Conservation (phyloP, 2,329 filamentous ascomycete genomes). For the Botrytis galanthina region DNA sequence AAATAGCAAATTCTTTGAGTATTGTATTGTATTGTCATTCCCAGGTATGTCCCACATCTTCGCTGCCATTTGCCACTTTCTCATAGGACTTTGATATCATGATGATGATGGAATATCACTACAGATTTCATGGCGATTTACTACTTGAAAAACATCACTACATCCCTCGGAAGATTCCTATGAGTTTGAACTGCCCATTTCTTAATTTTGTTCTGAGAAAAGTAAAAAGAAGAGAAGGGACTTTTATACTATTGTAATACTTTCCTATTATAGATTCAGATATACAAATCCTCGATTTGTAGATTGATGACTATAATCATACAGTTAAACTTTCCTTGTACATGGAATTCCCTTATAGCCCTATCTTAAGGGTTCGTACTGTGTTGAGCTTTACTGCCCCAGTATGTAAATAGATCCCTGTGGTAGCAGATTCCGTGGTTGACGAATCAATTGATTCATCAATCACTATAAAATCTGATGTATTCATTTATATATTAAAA, state of each 20-base stretch:
- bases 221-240: neutral
- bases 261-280: neutral
- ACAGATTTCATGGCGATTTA: neutral
- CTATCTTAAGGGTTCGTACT: accelerated
- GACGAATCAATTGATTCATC: no score
- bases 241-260: accelerated
- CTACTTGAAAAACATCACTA: neutral
- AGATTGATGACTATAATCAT: accelerated
- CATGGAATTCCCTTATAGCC: accelerated
- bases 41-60: neutral
- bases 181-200: neutral
- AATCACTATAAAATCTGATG: no score
- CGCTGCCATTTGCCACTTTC: neutral
- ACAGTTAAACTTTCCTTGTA: neutral
- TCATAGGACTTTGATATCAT: neutral
- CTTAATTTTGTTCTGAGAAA: neutral
- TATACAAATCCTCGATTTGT: neutral
- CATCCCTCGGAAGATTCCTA: neutral
- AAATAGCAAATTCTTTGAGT: no score
- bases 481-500: no score
- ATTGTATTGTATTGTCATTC: no score
- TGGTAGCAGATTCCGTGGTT: no score
- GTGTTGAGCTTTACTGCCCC: accelerated
- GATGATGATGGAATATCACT: neutral
- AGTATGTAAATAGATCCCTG: neutral